phyloP scores from a whole-genome alignment of 495 filamentous ascomycete species.

The Talaromyces trachyspermus region DNA sequence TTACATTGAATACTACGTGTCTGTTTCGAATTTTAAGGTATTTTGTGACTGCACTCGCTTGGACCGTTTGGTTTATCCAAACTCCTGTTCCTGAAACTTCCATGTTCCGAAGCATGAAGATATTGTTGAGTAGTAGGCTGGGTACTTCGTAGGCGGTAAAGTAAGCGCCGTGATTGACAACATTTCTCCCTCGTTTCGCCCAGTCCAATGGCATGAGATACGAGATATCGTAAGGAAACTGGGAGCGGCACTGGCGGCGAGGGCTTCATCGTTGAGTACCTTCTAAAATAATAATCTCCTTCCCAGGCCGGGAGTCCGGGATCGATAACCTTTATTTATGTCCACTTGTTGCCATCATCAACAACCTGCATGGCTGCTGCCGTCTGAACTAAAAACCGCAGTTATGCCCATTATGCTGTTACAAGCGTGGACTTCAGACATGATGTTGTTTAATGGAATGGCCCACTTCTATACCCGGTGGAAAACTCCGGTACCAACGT shows the following conservation, averaged over 20 bases:
- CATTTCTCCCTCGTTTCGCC: slow-evolving; percentile 9
- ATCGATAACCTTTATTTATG: neutral
- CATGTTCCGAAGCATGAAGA: slow-evolving; percentile 6
- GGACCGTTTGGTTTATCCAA: neutral
- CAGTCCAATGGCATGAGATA: slow-evolving; percentile 13
- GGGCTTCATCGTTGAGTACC: neutral
- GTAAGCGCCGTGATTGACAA: slow-evolving; percentile 8
- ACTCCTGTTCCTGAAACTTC: slow-evolving; percentile 3
- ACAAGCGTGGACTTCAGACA: neutral
- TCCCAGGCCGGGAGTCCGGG: neutral
- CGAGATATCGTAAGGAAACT: slow-evolving; percentile 15
- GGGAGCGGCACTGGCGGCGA: too few species aligned
- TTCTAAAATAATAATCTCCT: too few species aligned
- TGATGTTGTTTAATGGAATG: neutral
- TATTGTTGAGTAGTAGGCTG: slow-evolving; percentile 3
- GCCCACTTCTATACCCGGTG: neutral
- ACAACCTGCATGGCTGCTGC: neutral
- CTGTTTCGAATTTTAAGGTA: neutral
- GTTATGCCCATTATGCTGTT: neutral
- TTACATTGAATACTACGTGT: neutral
- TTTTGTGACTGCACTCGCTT: neutral
- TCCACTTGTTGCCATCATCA: neutral
- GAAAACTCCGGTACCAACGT: neutral
- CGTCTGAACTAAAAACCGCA: neutral
- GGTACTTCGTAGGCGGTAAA: slow-evolving; percentile 7